Base-by-base conservation (phyloP, 805 yeast genomes). In the Starmera pachycereana region DNA sequence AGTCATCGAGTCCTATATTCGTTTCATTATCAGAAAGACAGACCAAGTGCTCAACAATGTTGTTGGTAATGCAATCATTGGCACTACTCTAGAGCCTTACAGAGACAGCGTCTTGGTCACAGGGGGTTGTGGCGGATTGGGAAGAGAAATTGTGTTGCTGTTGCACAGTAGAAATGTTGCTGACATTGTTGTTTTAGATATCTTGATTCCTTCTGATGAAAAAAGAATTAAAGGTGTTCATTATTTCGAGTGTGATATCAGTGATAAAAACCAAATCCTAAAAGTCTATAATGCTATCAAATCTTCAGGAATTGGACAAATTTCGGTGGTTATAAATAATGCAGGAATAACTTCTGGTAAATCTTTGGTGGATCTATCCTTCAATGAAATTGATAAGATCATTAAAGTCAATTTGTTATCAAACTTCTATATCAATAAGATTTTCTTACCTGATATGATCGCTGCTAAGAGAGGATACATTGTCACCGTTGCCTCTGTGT, bases 121-220 rank as follows among this genome's bases (percentile, higher is more conserved):
- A 0, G 97, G 97, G 0, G 97, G 97, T 0, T 56, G 73, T 4
- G 63, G 76, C 0, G 97, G 97, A 0, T 65, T 90, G 9, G 97
- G 97, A 0, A 62, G 61, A 33, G 83, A 76, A 45, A 45, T 90
- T 4, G 84, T 71, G 0, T 45, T 49, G 12, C 52, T 53, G 19
- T 69, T 89, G 40, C 57, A 62, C 6, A 46, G 47, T 8, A 54
- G 61, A 19, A 68, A 67, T 0, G 71, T 75, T 10, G 52, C 49
- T 8, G 67, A 56, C 25, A 81, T 85, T 0, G 76, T 82, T 1
- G 82, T 82, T 0, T 62, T 85, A 34, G 97, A 90, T 50, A 47
- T 84, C 2, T 44, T 41, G 0, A 51, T 56, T 0, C 65, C 63
- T 3, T 52, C 54, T 0, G 57, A 56, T 11, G 42, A 61, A 2